Evolutionary conservation across 495 filamentous ascomycete genomes (phyloP), one percentile per base, ranked within the genome.

Genomic region (Letharia columbiana): DNA sequence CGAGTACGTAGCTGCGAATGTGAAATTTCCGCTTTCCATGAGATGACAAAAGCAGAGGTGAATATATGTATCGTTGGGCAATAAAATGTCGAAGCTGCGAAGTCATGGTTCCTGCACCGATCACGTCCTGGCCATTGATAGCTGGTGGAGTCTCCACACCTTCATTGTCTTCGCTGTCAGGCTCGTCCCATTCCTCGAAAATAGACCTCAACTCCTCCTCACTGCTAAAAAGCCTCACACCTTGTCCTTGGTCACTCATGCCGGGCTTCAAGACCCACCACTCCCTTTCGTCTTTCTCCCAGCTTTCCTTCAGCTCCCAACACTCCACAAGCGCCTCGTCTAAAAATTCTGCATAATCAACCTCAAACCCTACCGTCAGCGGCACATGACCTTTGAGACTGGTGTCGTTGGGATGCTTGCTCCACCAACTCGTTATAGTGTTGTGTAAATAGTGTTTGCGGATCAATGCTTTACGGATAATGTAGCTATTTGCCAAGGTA

Each of bases 221-320:
- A 49, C 84, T 89, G 71, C 84, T 88, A 75, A 98, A 98, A 4
- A 98, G 79, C 47, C 91, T 77, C 52, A 98, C 94, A 4, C 94
- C 94, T 72, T 96, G 91, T 4, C 93, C 94, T 7, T 92, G 84
- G 72, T 98, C 94, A 75, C 91, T 96, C 94, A 98, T 98, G 2
- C 92, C 85, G 0, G 94, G 94, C 73, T 98, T 98, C 50, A 98
- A 76, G 67, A 98, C 96, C 94, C 94, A 98, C 93, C 93, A 98
- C 76, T 95, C 89, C 60, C 80, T 81, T 70, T 89, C 82, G 1
- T 77, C 71, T 3, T 75, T 82, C 47, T 81, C 82, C 65, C 95
- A 78, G 59, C 87, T 90, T 20, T 89, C 92, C 28, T 85, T 81
- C 33, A 98, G 76, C 71, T 97, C 94, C 66, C 84, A 98, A 1